Evolutionary conservation across 345 rosid genomes (phyloP).

Genomic region (Sapria himalayana): DNA sequence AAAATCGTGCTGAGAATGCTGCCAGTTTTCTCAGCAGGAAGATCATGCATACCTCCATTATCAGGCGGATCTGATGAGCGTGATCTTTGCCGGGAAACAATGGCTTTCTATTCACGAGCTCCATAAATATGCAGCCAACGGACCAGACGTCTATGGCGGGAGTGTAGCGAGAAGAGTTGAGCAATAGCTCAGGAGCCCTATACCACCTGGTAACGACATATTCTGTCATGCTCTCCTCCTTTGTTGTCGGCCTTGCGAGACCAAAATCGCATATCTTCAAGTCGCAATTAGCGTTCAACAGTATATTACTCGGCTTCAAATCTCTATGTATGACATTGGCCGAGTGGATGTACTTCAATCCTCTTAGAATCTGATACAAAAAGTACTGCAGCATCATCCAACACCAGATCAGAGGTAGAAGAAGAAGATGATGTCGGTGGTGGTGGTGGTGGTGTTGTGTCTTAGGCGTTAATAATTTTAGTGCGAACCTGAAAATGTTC

Average conservation of each 20-base stretch:
- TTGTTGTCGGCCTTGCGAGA: conserved; percentile 73
- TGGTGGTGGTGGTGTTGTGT: no score
- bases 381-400: conserved; percentile 43
- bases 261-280: conserved; percentile 90
- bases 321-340: conserved; percentile 92
- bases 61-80: conserved; percentile 79
- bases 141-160: conserved; percentile 98
- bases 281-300: conserved; percentile 77
- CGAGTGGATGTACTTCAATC: conserved; percentile 87
- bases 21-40: neutral
- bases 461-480: no score
- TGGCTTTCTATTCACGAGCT: conserved; percentile 86
- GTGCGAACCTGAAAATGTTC: conserved; percentile 99
- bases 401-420: no score
- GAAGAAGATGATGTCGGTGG: no score
- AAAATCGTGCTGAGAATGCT: conserved; percentile 7
- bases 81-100: conserved; percentile 89
- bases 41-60: conserved; percentile 55
- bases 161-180: conserved; percentile 77
- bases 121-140: conserved; percentile 95
- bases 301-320: conserved; percentile 79
- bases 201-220: conserved; percentile 99
- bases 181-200: conserved; percentile 81
- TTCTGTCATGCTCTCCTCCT: conserved; percentile 92
- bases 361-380: conserved; percentile 84